These are phyloP conservation scores for Hypoxylon sp. DNA, from an alignment of 2,329 filamentous ascomycete species.

Conservation along the genomic window DNA sequence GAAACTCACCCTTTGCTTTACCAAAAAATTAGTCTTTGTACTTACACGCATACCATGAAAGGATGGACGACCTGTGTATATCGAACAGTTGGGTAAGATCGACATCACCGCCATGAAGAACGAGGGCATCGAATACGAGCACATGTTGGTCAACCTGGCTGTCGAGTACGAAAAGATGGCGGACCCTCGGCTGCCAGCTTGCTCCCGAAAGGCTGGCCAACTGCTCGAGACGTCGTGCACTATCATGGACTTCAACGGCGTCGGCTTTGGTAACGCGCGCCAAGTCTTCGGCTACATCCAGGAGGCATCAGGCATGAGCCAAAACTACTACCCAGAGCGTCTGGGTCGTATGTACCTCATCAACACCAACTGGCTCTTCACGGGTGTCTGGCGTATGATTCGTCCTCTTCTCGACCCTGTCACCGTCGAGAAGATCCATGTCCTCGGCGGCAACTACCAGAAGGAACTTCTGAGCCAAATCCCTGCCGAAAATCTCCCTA, in stretches of 20 bases:
- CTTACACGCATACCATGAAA: conserved; percentile 56
- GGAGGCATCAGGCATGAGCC: conserved; percentile 88
- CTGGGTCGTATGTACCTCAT: conserved; percentile 97
- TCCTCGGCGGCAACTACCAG: conserved; percentile 86
- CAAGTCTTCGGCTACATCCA: conserved; percentile 91
- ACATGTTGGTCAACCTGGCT: conserved; percentile 96
- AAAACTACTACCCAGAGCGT: conserved; percentile 99
- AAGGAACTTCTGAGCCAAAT: conserved; percentile 88
- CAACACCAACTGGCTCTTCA: conserved; percentile 98
- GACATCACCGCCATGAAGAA: conserved; percentile 91
- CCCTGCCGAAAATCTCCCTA: conserved; percentile 89
- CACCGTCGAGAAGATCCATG: conserved; percentile 95
- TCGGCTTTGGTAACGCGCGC: conserved; percentile 84
- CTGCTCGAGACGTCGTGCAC: conserved; percentile 98
- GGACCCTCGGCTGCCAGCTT: conserved; percentile 93
- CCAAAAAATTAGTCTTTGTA: neutral
- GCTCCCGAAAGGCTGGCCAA: conserved; percentile 89
- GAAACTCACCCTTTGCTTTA: neutral
- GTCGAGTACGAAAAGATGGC: conserved; percentile 97
- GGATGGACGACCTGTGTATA: conserved; percentile 98
- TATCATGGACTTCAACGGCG: conserved; percentile 97
- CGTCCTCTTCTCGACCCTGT: conserved; percentile 97
- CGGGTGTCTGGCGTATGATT: conserved; percentile 84
- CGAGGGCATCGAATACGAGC: conserved; percentile 85
- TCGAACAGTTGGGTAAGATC: conserved; percentile 95